phyloP scores from a whole-genome alignment of 2,329 filamentous ascomycete genomes.

The Pseudocercospora ulei region DNA sequence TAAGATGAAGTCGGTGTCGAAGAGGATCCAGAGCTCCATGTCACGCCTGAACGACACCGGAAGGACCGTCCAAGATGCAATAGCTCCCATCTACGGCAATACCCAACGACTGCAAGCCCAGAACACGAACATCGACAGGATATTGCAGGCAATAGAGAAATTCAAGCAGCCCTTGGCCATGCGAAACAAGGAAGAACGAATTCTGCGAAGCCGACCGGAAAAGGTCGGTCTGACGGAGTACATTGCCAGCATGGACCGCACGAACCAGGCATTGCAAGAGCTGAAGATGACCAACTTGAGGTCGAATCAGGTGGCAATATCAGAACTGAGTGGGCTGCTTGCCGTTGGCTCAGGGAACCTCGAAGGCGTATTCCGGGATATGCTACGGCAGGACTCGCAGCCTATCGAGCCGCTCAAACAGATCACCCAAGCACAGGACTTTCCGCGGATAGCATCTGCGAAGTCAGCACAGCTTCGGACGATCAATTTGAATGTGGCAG shows the following conservation, averaged over 20 bases:
- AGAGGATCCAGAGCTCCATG: constrained; percentile 87
- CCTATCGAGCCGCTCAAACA: constrained; percentile 83
- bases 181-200: constrained; percentile 81
- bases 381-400: constrained; percentile 66
- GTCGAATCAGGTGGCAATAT: constrained; percentile 80
- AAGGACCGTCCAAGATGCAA: constrained; percentile 81
- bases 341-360: constrained; percentile 72
- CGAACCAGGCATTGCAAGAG: constrained; percentile 72
- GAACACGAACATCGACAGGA: constrained; percentile 76
- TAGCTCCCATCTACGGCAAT: constrained; percentile 84
- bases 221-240: constrained; percentile 75
- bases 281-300: constrained; percentile 84
- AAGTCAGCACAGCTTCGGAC: constrained; percentile 64
- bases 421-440: constrained; percentile 68
- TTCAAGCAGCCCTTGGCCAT: constrained; percentile 85
- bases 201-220: constrained; percentile 69
- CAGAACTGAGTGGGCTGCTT: constrained; percentile 67
- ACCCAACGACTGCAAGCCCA: constrained; percentile 82
- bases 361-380: constrained; percentile 70
- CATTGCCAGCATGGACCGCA: constrained; percentile 76
- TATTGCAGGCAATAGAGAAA: constrained; percentile 77
- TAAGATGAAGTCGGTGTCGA: constrained; percentile 85
- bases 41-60: constrained; percentile 76
- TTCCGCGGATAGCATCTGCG: constrained; percentile 69
- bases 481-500: constrained; percentile 52